Base-by-base conservation (phyloP, 768 basidiomycete species). In the Suillus fuscotomentosus region DNA sequence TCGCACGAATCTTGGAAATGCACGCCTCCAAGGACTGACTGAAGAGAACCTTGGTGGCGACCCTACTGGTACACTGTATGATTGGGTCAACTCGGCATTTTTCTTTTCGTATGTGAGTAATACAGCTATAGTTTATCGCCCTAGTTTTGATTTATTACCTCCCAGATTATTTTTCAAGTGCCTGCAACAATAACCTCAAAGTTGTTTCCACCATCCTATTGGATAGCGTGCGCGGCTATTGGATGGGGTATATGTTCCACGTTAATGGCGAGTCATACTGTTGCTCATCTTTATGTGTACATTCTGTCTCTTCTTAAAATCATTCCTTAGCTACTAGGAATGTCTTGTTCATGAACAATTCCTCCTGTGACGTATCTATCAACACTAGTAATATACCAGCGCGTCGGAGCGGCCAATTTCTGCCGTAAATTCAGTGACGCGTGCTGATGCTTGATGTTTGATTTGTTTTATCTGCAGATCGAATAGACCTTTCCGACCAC, bases 181-280 rank as follows among this genome's bases (percentile, higher is more conserved):
- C 91, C 91, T 3, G 88, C 87, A 7, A 86, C 86, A 0, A 68
- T 91, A 34, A 66, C 76, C 0, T 88, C 90, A 24, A 93, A 92
- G 70, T 79, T 92, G 15, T 85, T 85, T 65, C 87, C 83, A 10
- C 91, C 91, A 4, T 82, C 86, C 17, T 71, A 84, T 55, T 93
- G 88, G 87, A 82, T 92, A 63, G 88, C 88, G 17, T 75, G 74
- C 20, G 80, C 86, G 43, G 86, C 89, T 1, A 73, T 90, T 6
- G 89, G 90, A 41, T 93, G 91, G 91, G 91, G 91, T 3, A 68
- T 86, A n/a, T 86, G 84, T 43, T 91, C 91, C 10, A 88, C 88
- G 0, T 79, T 91, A 51, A 85, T 90, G 86, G 90, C 88, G 62
- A 63, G 79, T 60, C 34, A 17, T 42, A 22, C 22, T 13, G 43